Conservation (phyloP, 257 asterid species). For the Lantana camara region DNA sequence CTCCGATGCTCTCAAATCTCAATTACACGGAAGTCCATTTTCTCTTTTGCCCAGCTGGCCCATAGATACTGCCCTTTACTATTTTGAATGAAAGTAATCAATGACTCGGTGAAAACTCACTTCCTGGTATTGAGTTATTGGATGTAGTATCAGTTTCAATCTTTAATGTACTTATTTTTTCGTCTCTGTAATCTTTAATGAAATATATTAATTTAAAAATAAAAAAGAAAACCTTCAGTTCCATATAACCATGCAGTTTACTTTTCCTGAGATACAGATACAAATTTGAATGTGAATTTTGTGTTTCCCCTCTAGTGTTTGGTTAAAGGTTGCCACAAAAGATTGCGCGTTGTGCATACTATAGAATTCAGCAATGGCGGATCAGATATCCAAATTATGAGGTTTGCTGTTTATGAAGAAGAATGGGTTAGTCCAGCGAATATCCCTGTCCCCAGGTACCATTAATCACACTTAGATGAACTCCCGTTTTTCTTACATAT, state of each 20-base stretch:
- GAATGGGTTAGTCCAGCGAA: constrained; percentile 89
- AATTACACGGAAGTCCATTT: neutral
- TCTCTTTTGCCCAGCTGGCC: constrained; percentile 3
- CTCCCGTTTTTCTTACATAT: constrained; percentile 15
- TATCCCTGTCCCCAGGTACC: constrained; percentile 76
- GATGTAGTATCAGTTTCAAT: constrained; percentile 7
- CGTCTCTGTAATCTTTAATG: neutral
- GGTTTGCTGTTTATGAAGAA: constrained; percentile 95
- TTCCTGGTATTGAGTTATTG: neutral
- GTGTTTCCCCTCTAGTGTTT: constrained; percentile 59
- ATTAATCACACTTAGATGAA: constrained; percentile 3
- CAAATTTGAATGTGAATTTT: neutral
- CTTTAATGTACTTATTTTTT: neutral
- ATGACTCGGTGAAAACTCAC: too few species aligned
- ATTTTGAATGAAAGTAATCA: too few species aligned
- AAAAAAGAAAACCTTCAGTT: neutral
- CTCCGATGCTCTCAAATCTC: neutral
- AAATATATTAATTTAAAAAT: neutral
- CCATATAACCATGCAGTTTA: neutral
- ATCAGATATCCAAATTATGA: constrained; percentile 87
- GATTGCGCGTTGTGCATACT: constrained; percentile 92
- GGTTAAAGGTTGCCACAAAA: constrained; percentile 97
- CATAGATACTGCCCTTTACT: too few species aligned
- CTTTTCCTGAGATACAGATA: neutral
- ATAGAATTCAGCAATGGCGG: constrained; percentile 94